phyloP scores from a whole-genome alignment of 2,329 filamentous ascomycete species.

The Zymoseptoria passerinii region DNA sequence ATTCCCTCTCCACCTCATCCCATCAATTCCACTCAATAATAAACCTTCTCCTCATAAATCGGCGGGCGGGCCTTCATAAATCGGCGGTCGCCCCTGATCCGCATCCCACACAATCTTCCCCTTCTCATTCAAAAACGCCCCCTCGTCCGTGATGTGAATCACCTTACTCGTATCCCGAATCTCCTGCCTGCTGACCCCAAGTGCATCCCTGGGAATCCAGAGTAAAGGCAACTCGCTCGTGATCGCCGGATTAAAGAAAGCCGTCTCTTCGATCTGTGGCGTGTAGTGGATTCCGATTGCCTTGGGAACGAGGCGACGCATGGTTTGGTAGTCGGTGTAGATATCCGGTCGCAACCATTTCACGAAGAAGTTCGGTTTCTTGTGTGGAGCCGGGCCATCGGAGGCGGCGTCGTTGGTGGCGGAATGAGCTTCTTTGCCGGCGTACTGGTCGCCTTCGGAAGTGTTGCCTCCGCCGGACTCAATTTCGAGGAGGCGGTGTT shows the following conservation, averaged over 20 bases:
- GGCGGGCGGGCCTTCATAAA: conserved; percentile 56
- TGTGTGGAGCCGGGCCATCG: conserved; percentile 30
- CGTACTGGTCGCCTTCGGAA: conserved; percentile 15
- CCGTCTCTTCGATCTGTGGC: conserved; percentile 54
- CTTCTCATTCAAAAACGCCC: conserved; percentile 62
- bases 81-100: conserved; percentile 49
- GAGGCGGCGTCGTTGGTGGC: conserved; percentile 16
- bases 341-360: conserved; percentile 72
- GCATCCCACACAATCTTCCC: conserved; percentile 54
- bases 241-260: conserved; percentile 67
- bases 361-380: conserved; percentile 51
- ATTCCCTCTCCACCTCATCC: background rate
- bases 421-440: conserved; percentile 19
- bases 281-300: conserved; percentile 52
- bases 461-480: conserved; percentile 25
- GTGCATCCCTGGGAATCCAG: conserved; percentile 75
- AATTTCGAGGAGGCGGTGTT: conserved; percentile 28
- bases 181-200: conserved; percentile 70
- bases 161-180: conserved; percentile 61
- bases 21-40: conserved; percentile 33
- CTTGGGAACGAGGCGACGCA: conserved; percentile 61
- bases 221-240: conserved; percentile 55
- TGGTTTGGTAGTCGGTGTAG: conserved; percentile 61
- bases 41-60: conserved; percentile 50
- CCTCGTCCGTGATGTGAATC: conserved; percentile 74